Evolutionary conservation across 2,329 filamentous ascomycete genomes (phyloP).

Genomic region (Sporothrix luriei): DNA sequence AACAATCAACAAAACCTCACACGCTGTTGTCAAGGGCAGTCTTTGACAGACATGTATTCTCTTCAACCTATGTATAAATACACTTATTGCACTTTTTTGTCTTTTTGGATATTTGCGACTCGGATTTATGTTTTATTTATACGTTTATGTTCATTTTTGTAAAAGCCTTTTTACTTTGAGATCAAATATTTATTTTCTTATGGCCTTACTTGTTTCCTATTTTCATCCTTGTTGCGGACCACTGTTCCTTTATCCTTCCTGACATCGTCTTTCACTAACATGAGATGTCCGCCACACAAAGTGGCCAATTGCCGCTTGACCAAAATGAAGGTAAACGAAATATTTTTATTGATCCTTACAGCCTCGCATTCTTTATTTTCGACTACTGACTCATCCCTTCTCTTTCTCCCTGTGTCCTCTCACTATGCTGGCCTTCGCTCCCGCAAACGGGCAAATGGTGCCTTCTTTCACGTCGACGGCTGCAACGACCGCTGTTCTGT

Average conservation of each 20-base stretch:
- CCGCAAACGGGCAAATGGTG: not conserved
- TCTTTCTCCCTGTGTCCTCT: not conserved
- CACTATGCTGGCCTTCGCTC: not conserved
- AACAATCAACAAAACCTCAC: not conserved
- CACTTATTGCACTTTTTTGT: too few species aligned
- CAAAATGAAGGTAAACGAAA: too few species aligned
- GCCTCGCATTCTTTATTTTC: not conserved
- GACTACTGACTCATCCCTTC: not conserved
- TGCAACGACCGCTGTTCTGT: not conserved
- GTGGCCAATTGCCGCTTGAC: too few species aligned
- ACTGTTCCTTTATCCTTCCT: not conserved
- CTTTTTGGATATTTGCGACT: too few species aligned
- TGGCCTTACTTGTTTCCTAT: too few species aligned
- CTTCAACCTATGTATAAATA: conserved; percentile 17
- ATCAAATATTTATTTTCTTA: not conserved
- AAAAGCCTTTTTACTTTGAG: not conserved
- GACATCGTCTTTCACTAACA: not conserved
- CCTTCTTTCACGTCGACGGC: not conserved
- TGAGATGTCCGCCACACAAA: too few species aligned
- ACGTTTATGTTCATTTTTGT: not conserved
- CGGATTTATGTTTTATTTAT: not conserved
- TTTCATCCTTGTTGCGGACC: too few species aligned
- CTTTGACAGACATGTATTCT: not conserved
- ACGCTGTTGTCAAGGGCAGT: not conserved
- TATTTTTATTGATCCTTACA: too few species aligned